Conservation (phyloP, 1,284 basidiomycete species). For the Heterobasidion parviporum region DNA sequence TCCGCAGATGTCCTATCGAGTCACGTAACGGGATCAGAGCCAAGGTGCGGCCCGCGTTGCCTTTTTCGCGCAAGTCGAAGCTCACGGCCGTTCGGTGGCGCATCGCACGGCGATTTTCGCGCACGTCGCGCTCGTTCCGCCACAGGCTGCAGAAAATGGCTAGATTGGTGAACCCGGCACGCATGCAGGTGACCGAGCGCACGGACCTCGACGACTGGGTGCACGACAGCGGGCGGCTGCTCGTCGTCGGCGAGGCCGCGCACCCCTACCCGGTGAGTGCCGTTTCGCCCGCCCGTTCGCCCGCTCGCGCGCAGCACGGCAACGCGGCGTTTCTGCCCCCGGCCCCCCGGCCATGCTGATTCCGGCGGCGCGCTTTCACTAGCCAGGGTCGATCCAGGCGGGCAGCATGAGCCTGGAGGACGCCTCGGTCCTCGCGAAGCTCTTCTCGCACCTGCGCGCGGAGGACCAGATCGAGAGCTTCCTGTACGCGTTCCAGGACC, state of each 20-base stretch:
- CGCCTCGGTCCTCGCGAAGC: slow-evolving; percentile 43
- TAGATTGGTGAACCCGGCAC: slow-evolving; percentile 23
- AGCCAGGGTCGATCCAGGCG: slow-evolving; percentile 47
- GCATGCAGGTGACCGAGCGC: slow-evolving; percentile 28
- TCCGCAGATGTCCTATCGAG: slow-evolving; percentile 9
- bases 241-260: slow-evolving; percentile 35
- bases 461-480: slow-evolving; percentile 43
- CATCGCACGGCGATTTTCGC: not conserved
- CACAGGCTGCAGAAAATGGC: slow-evolving; percentile 36
- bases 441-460: slow-evolving; percentile 45
- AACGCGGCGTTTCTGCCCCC: not conserved
- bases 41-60: slow-evolving; percentile 21
- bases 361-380: not conserved
- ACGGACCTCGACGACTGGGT: slow-evolving; percentile 47
- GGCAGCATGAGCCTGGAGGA: slow-evolving; percentile 47
- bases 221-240: slow-evolving; percentile 31
- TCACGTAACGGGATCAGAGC: slow-evolving; percentile 20
- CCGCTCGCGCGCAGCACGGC: not conserved
- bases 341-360: not conserved
- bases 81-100: not conserved
- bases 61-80: not conserved
- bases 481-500: slow-evolving; percentile 43
- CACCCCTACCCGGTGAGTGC: slow-evolving; percentile 12
- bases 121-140: not conserved
- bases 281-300: not conserved